These are phyloP conservation scores for Hibiscus tridactylites DNA, from an alignment of 345 rosid species.

Conservation along the genomic window DNA sequence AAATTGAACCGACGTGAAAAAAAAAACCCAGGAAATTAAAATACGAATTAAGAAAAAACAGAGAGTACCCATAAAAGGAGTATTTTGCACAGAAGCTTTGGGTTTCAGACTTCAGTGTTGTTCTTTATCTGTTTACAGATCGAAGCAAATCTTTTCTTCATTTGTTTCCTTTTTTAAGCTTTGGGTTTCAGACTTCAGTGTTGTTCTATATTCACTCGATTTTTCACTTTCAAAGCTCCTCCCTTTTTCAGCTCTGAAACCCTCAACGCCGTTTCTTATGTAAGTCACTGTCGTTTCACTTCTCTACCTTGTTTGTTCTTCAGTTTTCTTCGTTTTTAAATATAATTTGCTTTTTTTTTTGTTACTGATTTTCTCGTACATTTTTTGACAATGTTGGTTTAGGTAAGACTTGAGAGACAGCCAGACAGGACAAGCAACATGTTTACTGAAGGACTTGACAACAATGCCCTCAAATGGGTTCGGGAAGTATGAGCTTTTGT, in stretches of 20 bases:
- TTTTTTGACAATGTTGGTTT: conserved; percentile 1
- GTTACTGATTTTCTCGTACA: background rate
- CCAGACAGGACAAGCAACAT: conserved; percentile 7
- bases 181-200: too few species aligned
- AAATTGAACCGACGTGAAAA: background rate
- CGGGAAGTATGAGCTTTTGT: conserved; percentile 24
- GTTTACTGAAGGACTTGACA: conserved; percentile 51
- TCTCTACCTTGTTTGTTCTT: background rate
- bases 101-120: background rate
- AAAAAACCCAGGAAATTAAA: background rate
- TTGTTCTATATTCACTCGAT: background rate
- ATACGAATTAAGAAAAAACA: background rate
- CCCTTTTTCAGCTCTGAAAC: background rate
- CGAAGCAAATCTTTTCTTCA: conserved; percentile 14
- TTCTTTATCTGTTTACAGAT: background rate
- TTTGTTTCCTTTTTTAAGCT: background rate
- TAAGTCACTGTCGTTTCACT: conserved; percentile 9
- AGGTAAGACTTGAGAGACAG: conserved; percentile 4
- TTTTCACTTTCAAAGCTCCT: background rate
- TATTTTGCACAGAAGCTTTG: conserved; percentile 10
- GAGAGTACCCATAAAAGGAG: background rate
- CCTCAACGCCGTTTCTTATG: conserved; percentile 13
- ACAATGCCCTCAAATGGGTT: conserved; percentile 40
- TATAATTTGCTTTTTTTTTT: background rate
- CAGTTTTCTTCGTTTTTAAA: background rate